Evolutionary conservation across 164 flowering plant genomes (phyloP).

Genomic region (Liquidambar formosana): DNA sequence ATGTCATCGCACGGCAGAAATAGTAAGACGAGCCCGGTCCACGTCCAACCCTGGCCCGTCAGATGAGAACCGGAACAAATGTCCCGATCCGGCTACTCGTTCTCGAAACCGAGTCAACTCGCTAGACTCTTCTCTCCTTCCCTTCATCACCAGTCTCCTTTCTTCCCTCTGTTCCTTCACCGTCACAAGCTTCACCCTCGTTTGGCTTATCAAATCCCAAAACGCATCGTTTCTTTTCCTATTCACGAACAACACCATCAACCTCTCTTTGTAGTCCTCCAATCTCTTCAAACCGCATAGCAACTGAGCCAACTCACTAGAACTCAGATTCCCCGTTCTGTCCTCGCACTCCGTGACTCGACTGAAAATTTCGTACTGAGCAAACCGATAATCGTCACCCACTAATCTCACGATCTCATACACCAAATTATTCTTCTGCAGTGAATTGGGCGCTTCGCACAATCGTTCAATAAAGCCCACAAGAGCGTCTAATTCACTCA

Average conservation of each 20-base stretch:
- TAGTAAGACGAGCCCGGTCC: conserved; percentile 4
- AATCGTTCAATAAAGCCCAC: conserved; percentile 45
- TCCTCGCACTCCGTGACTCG: conserved; percentile 45
- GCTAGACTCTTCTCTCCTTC: conserved; percentile 4
- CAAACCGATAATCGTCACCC: conserved; percentile 39
- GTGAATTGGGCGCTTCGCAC: conserved; percentile 39
- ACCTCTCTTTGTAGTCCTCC: conserved; percentile 47
- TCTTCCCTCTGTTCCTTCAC: conserved; percentile 22
- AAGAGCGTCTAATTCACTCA: conserved; percentile 43
- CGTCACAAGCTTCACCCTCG: conserved; percentile 29
- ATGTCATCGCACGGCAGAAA: no score
- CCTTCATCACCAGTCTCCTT: conserved; percentile 11
- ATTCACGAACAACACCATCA: conserved; percentile 29
- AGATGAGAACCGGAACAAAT: conserved; percentile 23
- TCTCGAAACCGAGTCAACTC: conserved; percentile 38
- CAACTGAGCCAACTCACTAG: conserved; percentile 51
- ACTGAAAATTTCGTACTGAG: conserved; percentile 44
- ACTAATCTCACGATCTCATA: conserved; percentile 43
- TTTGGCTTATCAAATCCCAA: conserved; percentile 46
- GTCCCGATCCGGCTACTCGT: conserved; percentile 21
- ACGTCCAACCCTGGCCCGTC: conserved; percentile 11
- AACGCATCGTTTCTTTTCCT: conserved; percentile 34
- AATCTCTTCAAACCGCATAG: conserved; percentile 40
- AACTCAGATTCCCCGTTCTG: conserved; percentile 35
- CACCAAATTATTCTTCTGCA: conserved; percentile 34